A percentile compares a stretch with the other conserved stretches of the same genome.
phyloP scores from a whole-genome alignment of 352 stramenopile genomes.

The Phytophthora melonis region DNA sequence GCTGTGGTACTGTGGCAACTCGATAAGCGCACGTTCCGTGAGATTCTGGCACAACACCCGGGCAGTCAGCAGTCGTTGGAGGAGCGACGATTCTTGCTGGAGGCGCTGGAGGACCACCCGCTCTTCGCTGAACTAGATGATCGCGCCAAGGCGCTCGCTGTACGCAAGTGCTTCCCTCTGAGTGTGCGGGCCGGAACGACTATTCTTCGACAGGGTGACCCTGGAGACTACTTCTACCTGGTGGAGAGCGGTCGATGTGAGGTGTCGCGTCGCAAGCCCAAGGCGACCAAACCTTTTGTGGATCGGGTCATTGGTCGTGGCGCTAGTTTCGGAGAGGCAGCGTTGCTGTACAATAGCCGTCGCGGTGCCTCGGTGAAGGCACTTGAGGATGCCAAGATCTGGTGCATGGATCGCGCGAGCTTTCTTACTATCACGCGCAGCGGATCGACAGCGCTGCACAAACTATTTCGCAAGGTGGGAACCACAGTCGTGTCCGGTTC shows the following conservation, averaged over 20 bases:
- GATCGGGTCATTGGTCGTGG: constrained; percentile 77
- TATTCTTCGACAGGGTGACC: constrained; percentile 83
- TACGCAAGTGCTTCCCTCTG: constrained; percentile 87
- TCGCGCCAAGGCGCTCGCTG: constrained; percentile 78
- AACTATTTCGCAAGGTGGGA: constrained; percentile 78
- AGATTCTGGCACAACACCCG: constrained; percentile 66
- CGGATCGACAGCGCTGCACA: constrained; percentile 77
- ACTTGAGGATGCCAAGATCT: constrained; percentile 91
- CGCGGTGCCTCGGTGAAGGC: constrained; percentile 92
- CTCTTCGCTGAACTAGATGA: constrained; percentile 81
- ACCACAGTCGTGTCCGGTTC: constrained; percentile 45
- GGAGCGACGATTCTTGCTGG: constrained; percentile 80
- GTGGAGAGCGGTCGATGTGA: constrained; percentile 82
- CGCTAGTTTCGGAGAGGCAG: constrained; percentile 95
- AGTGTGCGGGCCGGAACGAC: constrained; percentile 63
- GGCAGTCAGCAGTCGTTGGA: constrained; percentile 83
- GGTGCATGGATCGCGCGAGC: constrained; percentile 92
- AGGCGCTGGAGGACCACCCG: constrained; percentile 73
- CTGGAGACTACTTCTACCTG: constrained; percentile 89
- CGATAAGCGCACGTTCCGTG: constrained; percentile 71
- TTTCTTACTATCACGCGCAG: constrained; percentile 88
- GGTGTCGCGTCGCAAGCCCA: constrained; percentile 76
- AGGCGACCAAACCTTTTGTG: constrained; percentile 56
- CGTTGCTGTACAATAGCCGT: constrained; percentile 97
- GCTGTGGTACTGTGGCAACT: constrained; percentile 79